phyloP scores from a whole-genome alignment of 345 rosid species.

The Brassica carinata region DNA sequence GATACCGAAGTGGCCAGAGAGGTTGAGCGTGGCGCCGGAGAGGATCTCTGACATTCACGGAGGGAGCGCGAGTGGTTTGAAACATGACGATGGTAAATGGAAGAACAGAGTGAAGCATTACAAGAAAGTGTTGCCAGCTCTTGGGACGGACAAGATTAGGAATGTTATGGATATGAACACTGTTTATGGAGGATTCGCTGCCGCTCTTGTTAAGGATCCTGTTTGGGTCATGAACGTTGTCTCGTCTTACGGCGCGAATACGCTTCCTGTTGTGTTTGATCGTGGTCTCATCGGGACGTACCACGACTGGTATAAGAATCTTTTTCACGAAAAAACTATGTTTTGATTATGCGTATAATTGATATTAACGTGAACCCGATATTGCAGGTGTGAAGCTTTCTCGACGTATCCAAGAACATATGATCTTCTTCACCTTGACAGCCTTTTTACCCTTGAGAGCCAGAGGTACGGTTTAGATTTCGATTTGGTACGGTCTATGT shows the following conservation, averaged over 20 bases:
- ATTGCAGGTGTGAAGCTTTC: conserved; percentile 92
- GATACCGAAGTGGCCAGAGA: conserved; percentile 83
- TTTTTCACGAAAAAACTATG: not conserved
- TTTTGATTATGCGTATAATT: not conserved
- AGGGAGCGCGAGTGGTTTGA: conserved; percentile 62
- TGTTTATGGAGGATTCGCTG: conserved; percentile 88
- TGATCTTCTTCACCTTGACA: conserved; percentile 94
- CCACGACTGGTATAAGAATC: conserved; percentile 71
- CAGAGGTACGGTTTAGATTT: conserved; percentile 58
- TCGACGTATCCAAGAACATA: conserved; percentile 97
- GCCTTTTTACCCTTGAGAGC: conserved; percentile 87
- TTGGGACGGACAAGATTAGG: conserved; percentile 83
- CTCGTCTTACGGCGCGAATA: conserved; percentile 73
- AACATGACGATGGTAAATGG: conserved; percentile 88
- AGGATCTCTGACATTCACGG: conserved; percentile 70
- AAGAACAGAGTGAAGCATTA: conserved; percentile 79
- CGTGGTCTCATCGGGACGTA: conserved; percentile 92
- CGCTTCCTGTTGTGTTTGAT: conserved; percentile 83
- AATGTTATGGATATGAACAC: conserved; percentile 99
- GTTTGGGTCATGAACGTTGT: conserved; percentile 97
- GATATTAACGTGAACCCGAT: conserved; percentile 23
- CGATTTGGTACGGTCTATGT: not conserved
- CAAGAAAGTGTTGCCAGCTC: conserved; percentile 77
- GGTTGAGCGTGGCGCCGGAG: conserved; percentile 67
- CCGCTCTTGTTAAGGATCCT: conserved; percentile 73